Percentiles rank a stretch among this genome's conserved stretches.
Evolutionary conservation across 2,329 filamentous ascomycete species (phyloP).

Genomic region (Venturia carpophila): DNA sequence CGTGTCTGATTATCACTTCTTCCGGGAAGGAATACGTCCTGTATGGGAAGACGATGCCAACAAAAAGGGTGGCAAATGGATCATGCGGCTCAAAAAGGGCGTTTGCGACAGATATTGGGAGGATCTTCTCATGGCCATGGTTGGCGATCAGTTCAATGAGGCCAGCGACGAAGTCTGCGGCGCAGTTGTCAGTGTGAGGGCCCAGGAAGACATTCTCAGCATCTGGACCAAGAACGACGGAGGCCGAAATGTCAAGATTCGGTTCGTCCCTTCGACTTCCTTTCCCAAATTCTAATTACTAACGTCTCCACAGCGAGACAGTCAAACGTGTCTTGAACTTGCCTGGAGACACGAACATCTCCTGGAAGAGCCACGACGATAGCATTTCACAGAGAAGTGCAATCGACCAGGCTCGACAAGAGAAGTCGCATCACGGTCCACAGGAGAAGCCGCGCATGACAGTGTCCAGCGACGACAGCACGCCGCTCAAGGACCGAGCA

Average conservation of each 20-base stretch:
- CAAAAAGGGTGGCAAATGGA: conserved; percentile 94
- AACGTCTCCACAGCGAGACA: conserved; percentile 61
- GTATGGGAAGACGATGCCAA: conserved; percentile 99
- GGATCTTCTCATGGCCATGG: conserved; percentile 78
- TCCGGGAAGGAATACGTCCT: conserved; percentile 90
- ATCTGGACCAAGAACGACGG: conserved; percentile 96
- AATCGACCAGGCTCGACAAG: conserved; percentile 84
- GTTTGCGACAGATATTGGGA: conserved; percentile 97
- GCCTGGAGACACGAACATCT: conserved; percentile 79
- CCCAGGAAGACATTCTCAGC: conserved; percentile 93
- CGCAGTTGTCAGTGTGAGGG: conserved; percentile 85
- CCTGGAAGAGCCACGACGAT: conserved; percentile 94
- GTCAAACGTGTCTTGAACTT: conserved; percentile 86
- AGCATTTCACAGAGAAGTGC: conserved; percentile 87
- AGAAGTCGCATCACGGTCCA: conserved; percentile 51
- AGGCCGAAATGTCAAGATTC: conserved; percentile 89
- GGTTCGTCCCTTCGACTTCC: conserved; percentile 48
- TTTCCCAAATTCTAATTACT: conserved; percentile 22
- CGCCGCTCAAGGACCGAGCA: conserved; percentile 27
- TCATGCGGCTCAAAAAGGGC: conserved; percentile 92
- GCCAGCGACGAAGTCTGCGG: conserved; percentile 92
- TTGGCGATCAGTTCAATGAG: conserved; percentile 90
- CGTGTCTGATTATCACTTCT: conserved; percentile 96
- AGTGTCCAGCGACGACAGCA: conserved; percentile 27
- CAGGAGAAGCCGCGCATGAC: conserved; percentile 39